Conservation (phyloP, 2,329 filamentous ascomycete species). For the Colletotrichum costaricense region DNA sequence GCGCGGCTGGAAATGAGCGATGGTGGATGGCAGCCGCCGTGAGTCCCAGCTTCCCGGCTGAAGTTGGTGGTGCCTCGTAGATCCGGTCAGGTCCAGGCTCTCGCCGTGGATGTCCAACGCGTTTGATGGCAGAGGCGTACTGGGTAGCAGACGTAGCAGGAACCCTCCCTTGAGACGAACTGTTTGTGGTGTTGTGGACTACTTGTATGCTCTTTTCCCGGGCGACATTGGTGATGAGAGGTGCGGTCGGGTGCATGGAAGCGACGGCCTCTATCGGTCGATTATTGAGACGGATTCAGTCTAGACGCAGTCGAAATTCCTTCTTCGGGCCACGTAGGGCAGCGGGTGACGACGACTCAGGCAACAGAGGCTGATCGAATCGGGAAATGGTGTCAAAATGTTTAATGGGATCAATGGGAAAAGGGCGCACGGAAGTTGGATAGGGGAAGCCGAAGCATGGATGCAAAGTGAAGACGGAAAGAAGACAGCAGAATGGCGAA, state of each 20-base stretch:
- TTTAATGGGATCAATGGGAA: not conserved
- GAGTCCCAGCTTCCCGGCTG: not conserved
- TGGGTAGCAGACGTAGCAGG: too few species aligned
- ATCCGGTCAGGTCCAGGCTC: slow-evolving; percentile 16
- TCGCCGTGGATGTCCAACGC: not conserved
- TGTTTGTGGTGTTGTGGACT: not conserved
- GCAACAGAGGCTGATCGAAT: not conserved
- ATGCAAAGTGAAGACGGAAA: not conserved
- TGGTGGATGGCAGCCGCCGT: not conserved
- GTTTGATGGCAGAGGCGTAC: not conserved
- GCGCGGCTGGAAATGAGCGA: slow-evolving; percentile 16
- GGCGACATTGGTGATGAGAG: not conserved
- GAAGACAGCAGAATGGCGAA: not conserved
- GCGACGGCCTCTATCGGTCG: not conserved
- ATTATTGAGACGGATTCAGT: not conserved
- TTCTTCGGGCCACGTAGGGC: slow-evolving; percentile 3
- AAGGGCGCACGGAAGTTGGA: slow-evolving; percentile 1
- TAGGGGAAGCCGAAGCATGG: slow-evolving; percentile 1
- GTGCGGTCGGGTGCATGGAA: slow-evolving; percentile 1
- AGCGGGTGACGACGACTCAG: slow-evolving; percentile 8
- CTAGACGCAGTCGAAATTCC: slow-evolving; percentile 11
- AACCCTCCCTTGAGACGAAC: not conserved
- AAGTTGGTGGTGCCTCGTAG: slow-evolving; percentile 2
- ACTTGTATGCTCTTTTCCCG: not conserved
- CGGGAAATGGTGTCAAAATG: slow-evolving; percentile 8